Conservation (phyloP, 2,329 filamentous ascomycete species). For the Drechmeria coniospora region DNA sequence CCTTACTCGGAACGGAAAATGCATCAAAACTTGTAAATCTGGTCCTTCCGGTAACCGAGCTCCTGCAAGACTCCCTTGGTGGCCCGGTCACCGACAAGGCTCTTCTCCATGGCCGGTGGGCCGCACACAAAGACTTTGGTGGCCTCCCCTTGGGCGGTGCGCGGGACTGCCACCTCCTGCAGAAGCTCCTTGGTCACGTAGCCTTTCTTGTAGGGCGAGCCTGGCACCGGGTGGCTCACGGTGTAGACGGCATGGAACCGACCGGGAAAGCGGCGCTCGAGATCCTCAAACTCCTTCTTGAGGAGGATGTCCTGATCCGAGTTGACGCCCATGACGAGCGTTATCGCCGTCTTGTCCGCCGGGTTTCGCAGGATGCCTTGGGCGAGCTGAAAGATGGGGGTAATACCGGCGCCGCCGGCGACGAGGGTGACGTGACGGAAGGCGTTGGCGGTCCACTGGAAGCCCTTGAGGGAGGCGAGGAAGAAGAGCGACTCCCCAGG, state of each 20-base stretch:
- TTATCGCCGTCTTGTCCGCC: conserved; percentile 44
- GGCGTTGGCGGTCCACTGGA: conserved; percentile 36
- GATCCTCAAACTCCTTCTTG: conserved; percentile 37
- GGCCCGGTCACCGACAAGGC: conserved; percentile 30
- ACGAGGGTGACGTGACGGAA: conserved; percentile 43
- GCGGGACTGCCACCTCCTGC: conserved; percentile 31
- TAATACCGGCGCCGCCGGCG: conserved; percentile 59
- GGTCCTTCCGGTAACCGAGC: conserved; percentile 40
- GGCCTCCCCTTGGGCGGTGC: conserved; percentile 15
- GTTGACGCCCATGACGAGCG: conserved; percentile 52
- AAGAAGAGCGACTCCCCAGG: conserved; percentile 49
- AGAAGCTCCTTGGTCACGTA: conserved; percentile 43
- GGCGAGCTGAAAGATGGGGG: conserved; percentile 50
- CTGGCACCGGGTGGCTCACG: conserved; percentile 30
- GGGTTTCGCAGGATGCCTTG: conserved; percentile 47
- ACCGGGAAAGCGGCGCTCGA: conserved; percentile 33
- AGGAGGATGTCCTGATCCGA: conserved; percentile 44
- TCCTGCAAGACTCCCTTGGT: conserved; percentile 35
- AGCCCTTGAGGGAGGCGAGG: conserved; percentile 35
- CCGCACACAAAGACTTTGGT: conserved; percentile 55
- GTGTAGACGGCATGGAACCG: conserved; percentile 44
- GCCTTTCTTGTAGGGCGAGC: conserved; percentile 32
- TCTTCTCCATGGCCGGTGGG: conserved; percentile 49
- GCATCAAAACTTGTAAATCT: conserved; percentile 41
- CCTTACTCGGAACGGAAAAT: neutral